A percentile compares a stretch with the other conserved stretches of the same genome.
phyloP scores from a whole-genome alignment of 2,329 filamentous ascomycete species.

The Simplicillium aogashimaense region DNA sequence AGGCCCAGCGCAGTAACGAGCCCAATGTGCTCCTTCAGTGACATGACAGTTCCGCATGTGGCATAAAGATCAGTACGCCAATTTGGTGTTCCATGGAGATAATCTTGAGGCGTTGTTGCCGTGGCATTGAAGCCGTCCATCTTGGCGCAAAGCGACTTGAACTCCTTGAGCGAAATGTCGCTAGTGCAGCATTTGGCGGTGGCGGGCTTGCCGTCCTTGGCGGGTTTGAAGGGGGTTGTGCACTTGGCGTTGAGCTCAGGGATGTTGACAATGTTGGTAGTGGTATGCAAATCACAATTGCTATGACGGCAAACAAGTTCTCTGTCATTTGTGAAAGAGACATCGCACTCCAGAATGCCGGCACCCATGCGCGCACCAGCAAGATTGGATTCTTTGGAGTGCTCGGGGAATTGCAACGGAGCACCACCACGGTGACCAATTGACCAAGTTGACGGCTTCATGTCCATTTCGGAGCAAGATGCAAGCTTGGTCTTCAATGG shows the following conservation, averaged over 20 bases:
- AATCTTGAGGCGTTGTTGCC: conserved; percentile 47
- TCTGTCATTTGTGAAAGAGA: conserved; percentile 54
- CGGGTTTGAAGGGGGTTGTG: conserved; percentile 49
- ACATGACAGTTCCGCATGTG: conserved; percentile 52
- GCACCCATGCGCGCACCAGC: conserved; percentile 59
- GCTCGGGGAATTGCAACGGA: conserved; percentile 54
- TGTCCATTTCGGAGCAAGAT: conserved; percentile 44
- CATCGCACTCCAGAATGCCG: conserved; percentile 58
- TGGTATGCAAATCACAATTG: conserved; percentile 59
- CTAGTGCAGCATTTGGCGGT: conserved; percentile 60
- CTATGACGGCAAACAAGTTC: conserved; percentile 60
- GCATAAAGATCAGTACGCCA: conserved; percentile 59
- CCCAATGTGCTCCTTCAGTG: conserved; percentile 51
- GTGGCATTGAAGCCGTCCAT: conserved; percentile 55
- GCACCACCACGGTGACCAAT: conserved; percentile 55
- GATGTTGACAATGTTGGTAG: conserved; percentile 54
- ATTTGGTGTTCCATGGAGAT: conserved; percentile 45
- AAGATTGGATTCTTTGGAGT: conserved; percentile 47
- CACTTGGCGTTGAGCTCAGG: conserved; percentile 57
- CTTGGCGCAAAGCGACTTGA: conserved; percentile 58
- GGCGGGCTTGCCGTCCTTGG: conserved; percentile 37
- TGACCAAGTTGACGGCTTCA: conserved; percentile 43
- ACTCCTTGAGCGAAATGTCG: conserved; percentile 60
- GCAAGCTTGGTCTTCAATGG: conserved; percentile 49
- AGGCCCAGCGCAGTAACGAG: conserved; percentile 48